Percentiles rank a stretch among this genome's conserved stretches.
These are phyloP conservation scores for Nigrospora osmanthi DNA, from an alignment of 2,329 filamentous ascomycete species.

Conservation along the genomic window DNA sequence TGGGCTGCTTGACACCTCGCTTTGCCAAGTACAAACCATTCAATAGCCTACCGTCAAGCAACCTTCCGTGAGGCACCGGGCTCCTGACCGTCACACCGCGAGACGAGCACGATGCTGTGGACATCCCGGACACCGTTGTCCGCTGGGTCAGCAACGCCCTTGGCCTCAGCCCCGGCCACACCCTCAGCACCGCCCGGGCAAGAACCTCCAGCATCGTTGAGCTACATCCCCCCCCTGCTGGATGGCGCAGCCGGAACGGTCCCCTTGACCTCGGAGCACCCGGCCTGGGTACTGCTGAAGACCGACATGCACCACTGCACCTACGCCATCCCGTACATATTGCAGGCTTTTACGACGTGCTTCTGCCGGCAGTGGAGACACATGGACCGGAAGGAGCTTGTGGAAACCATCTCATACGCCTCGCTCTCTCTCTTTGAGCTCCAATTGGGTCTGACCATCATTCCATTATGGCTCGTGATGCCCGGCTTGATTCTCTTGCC, in stretches of 20 bases:
- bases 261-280: constrained; percentile 11
- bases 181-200: too few relatives aligned
- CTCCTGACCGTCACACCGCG: too few relatives aligned
- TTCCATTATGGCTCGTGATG: constrained; percentile 10
- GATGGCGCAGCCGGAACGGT: constrained; percentile 11
- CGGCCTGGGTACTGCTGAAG: constrained; percentile 8
- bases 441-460: constrained; percentile 8
- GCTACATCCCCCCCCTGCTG: constrained; percentile 9
- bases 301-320: constrained; percentile 8
- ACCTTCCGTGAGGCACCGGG: too few relatives aligned
- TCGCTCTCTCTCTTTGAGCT: constrained; percentile 10
- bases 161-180: too few relatives aligned
- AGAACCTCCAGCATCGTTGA: constrained; percentile 5
- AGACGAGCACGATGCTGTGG: too few relatives aligned
- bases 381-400: constrained; percentile 4
- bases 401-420: constrained; percentile 7
- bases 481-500: constrained; percentile 10
- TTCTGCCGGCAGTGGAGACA: neutral
- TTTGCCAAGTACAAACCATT: too few relatives aligned
- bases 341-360: constrained; percentile 4
- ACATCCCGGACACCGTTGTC: too few relatives aligned
- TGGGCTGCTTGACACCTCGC: too few relatives aligned
- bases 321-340: constrained; percentile 6
- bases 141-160: too few relatives aligned
- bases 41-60: too few relatives aligned